A percentile compares a stretch with the other conserved stretches of the same genome.
Evolutionary conservation across 306 rosid species (phyloP).

Genomic region (Prunus kanzakura): DNA sequence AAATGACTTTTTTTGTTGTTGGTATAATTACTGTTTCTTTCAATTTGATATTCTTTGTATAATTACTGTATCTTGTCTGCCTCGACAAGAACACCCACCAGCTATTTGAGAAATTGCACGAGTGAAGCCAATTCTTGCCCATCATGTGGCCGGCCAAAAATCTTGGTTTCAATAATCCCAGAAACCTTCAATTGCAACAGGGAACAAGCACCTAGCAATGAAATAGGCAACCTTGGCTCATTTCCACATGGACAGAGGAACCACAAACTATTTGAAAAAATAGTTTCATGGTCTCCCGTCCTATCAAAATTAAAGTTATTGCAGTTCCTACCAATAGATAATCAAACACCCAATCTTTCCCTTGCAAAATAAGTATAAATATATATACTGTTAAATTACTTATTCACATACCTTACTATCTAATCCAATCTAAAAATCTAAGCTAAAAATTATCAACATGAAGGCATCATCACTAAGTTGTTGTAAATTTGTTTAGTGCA

Average conservation of each 20-base stretch:
- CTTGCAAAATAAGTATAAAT: slow-evolving; percentile 45
- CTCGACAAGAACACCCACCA: too few relatives aligned
- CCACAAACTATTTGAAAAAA: slow-evolving; percentile 96
- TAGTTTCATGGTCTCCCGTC: slow-evolving; percentile 98
- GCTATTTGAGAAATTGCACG: too few relatives aligned
- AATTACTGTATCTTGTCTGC: too few relatives aligned
- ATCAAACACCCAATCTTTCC: slow-evolving; percentile 96
- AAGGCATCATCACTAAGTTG: too few relatives aligned
- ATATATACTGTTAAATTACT: background rate
- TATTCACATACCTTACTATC: background rate
- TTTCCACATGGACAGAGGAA: slow-evolving; percentile 96
- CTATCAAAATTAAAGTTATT: slow-evolving; percentile 88
- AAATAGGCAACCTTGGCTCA: slow-evolving; percentile 98
- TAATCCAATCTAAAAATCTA: background rate
- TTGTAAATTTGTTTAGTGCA: too few relatives aligned
- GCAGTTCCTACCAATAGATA: slow-evolving; percentile 98
- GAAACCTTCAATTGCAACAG: slow-evolving; percentile 92
- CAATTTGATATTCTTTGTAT: too few relatives aligned
- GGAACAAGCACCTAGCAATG: slow-evolving; percentile 91
- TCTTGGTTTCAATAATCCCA: slow-evolving; percentile 82
- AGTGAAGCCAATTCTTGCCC: too few relatives aligned
- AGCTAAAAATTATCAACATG: background rate
- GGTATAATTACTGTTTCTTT: too few relatives aligned
- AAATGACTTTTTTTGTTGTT: too few relatives aligned
- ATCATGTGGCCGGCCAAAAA: too few relatives aligned